Evolutionary conservation across 2,329 filamentous ascomycete genomes (phyloP).

Genomic region (Trichoderma sp.): DNA sequence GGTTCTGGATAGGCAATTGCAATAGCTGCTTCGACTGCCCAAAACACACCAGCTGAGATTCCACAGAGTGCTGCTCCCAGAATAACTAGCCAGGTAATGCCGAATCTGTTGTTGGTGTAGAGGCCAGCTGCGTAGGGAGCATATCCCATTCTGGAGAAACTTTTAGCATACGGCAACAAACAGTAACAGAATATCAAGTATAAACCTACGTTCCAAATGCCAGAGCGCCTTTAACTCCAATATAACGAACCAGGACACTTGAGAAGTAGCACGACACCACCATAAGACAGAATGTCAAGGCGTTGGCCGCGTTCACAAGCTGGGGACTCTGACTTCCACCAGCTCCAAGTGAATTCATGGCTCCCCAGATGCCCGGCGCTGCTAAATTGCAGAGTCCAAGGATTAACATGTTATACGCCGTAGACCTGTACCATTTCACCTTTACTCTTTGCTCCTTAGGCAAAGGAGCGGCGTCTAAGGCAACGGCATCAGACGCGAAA

Average conservation of each 20-base stretch:
- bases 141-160: conserved; percentile 52
- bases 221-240: conserved; percentile 69
- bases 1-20: conserved; percentile 71
- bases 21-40: conserved; percentile 73
- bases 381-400: conserved; percentile 69
- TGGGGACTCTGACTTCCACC: conserved; percentile 64
- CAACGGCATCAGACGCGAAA: background rate
- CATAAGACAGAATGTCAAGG: conserved; percentile 71
- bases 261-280: conserved; percentile 67
- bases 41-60: conserved; percentile 69
- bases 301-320: conserved; percentile 69
- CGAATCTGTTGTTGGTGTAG: conserved; percentile 70
- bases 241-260: conserved; percentile 60
- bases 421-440: conserved; percentile 68
- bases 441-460: conserved; percentile 34
- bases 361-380: conserved; percentile 69
- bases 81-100: conserved; percentile 66
- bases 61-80: conserved; percentile 68
- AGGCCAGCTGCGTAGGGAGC: conserved; percentile 69
- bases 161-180: background rate
- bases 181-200: background rate
- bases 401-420: conserved; percentile 70
- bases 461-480: background rate
- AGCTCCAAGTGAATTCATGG: conserved; percentile 71
- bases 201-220: conserved; percentile 63